Percentiles rank a stretch among this genome's conserved stretches.
Conservation (phyloP, 2,329 filamentous ascomycete species). For the Beauveria sp. region DNA sequence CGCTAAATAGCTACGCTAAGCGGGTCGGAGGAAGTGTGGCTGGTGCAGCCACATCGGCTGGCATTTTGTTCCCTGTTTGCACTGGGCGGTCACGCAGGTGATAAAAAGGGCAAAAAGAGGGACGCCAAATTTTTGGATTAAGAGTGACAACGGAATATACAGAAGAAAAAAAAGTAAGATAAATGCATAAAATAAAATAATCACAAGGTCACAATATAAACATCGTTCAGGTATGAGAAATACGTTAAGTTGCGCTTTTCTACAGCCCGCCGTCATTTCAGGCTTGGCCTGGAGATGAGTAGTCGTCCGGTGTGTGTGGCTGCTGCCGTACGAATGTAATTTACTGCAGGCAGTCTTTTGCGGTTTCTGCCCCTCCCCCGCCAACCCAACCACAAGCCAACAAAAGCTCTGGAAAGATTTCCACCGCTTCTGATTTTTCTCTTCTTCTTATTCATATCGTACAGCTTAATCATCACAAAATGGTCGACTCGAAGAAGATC, state of each 20-base stretch:
- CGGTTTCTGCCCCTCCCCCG: slow-evolving; percentile 12
- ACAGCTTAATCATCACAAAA: slow-evolving; percentile 19
- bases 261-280: slow-evolving; percentile 2
- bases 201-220: too few relatives aligned
- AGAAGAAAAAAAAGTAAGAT: too few relatives aligned
- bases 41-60: too few relatives aligned
- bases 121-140: too few relatives aligned
- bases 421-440: not conserved
- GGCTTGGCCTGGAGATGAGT: slow-evolving; percentile 4
- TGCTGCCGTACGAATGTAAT: not conserved
- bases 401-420: not conserved
- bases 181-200: too few relatives aligned
- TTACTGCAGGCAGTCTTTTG: not conserved
- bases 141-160: too few relatives aligned
- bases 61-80: too few relatives aligned
- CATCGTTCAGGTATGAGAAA: too few relatives aligned
- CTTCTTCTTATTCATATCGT: not conserved
- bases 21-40: too few relatives aligned
- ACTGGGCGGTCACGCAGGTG: too few relatives aligned
- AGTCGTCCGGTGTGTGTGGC: not conserved
- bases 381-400: slow-evolving; percentile 6
- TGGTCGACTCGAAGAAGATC: slow-evolving; percentile 51
- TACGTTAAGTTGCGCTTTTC: too few relatives aligned
- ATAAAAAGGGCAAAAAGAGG: too few relatives aligned
- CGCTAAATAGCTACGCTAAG: not conserved